These are phyloP conservation scores for Ampelocalamus luodianensis DNA, from an alignment of 176 grass and related monocot genomes.

Conservation along the genomic window DNA sequence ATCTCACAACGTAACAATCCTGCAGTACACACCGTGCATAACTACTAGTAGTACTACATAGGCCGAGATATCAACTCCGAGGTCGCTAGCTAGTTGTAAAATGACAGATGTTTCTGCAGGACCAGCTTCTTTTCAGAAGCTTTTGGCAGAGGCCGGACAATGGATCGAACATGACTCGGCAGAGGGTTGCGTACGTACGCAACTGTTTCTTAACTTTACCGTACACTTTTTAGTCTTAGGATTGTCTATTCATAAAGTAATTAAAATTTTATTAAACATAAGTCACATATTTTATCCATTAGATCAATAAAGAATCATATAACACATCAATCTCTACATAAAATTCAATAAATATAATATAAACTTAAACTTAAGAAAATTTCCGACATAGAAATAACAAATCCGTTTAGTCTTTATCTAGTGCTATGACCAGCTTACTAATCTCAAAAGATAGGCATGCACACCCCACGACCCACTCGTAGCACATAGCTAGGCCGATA, in stretches of 20 bases:
- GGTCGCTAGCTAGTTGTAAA: slow-evolving; percentile 1
- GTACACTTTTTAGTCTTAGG: slow-evolving; percentile 5
- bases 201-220: slow-evolving; percentile 45
- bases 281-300: no score
- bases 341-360: no score
- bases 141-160: slow-evolving; percentile 26
- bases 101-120: slow-evolving; percentile 32
- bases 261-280: no score
- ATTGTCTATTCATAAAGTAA: no score
- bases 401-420: background rate
- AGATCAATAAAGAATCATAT: no score
- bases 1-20: slow-evolving; percentile 2
- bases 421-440: background rate
- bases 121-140: slow-evolving; percentile 38
- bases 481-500: background rate
- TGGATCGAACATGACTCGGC: slow-evolving; percentile 44
- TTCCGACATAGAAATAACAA: no score
- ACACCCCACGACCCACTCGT: background rate
- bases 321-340: no score
- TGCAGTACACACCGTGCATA: background rate
- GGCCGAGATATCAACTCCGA: background rate
- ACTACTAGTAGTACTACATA: background rate
- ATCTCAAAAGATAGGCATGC: background rate
- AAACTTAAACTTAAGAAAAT: no score
- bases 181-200: slow-evolving; percentile 27